phyloP scores from a whole-genome alignment of 2,329 filamentous ascomycete genomes.

The Raffaelea ambrosiae region DNA sequence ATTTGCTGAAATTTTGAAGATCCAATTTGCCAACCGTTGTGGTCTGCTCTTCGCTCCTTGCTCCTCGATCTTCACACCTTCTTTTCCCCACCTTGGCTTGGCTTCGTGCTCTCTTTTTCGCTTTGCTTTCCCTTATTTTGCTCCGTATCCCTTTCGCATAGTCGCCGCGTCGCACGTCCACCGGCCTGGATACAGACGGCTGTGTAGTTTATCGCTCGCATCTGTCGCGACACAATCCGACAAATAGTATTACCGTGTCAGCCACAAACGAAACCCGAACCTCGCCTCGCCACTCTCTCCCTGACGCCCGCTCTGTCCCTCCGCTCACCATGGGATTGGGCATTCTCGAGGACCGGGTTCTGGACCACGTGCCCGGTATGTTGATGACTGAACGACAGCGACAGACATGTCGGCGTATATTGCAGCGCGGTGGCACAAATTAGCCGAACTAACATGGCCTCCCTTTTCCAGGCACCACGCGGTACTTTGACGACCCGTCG shows the following conservation, averaged over 20 bases:
- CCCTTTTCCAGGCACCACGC: slow-evolving; percentile 39
- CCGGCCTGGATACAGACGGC: too few relatives aligned
- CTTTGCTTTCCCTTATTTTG: background rate
- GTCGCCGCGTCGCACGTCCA: too few relatives aligned
- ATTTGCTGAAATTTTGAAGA: too few relatives aligned
- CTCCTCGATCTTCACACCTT: too few relatives aligned
- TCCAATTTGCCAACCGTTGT: too few relatives aligned
- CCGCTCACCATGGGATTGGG: slow-evolving; percentile 54
- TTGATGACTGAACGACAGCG: background rate
- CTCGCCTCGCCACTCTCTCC: background rate
- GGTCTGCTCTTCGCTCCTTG: too few relatives aligned
- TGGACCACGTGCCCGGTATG: slow-evolving; percentile 67
- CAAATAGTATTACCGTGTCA: too few relatives aligned
- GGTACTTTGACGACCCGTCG: slow-evolving; percentile 54
- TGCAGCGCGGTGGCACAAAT: too few relatives aligned
- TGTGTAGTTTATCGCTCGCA: too few relatives aligned
- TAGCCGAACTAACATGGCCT: background rate
- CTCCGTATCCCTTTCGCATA: background rate
- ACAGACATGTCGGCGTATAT: too few relatives aligned
- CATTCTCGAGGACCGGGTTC: slow-evolving; percentile 58
- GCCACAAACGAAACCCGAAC: background rate
- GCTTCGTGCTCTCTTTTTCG: background rate
- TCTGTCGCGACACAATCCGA: too few relatives aligned
- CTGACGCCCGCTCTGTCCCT: background rate
- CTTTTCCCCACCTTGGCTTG: too few relatives aligned